These are phyloP conservation scores for Protea cynaroides DNA, from an alignment of 164 flowering plant genomes.

Conservation along the genomic window DNA sequence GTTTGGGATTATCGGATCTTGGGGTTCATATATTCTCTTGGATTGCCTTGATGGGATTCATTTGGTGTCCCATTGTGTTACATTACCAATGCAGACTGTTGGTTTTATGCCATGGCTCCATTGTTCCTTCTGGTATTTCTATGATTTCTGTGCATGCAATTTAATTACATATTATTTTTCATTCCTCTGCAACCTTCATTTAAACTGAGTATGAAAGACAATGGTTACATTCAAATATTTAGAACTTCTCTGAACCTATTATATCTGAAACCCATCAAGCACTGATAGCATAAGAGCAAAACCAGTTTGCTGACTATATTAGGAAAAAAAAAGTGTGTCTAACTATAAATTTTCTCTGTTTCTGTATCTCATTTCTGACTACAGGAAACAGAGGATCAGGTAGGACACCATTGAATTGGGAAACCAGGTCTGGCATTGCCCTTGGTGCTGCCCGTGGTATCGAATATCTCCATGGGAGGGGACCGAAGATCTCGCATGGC, in stretches of 20 bases:
- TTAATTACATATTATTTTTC: neutral
- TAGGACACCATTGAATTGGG: constrained; percentile 86
- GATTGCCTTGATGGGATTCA: neutral
- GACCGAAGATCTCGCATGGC: constrained; percentile 63
- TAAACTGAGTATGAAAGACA: too few species aligned
- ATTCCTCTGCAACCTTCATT: neutral
- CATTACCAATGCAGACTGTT: too few species aligned
- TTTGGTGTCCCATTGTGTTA: neutral
- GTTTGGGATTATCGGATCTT: too few species aligned
- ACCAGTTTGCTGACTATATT: neutral
- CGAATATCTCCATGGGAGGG: constrained; percentile 58
- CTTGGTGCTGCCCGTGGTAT: constrained; percentile 81
- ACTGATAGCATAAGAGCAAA: neutral
- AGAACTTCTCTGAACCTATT: too few species aligned
- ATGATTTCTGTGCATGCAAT: neutral
- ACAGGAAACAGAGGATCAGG: constrained; percentile 76
- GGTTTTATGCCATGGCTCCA: neutral
- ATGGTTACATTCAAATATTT: too few species aligned
- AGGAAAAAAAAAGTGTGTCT: too few species aligned
- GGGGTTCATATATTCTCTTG: neutral
- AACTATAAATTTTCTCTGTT: neutral
- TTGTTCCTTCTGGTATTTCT: neutral
- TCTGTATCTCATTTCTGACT: neutral
- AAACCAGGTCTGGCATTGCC: constrained; percentile 66
- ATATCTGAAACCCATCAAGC: neutral